Conservation (phyloP, 441 rosid species). For the Syzygium syzygioides region DNA sequence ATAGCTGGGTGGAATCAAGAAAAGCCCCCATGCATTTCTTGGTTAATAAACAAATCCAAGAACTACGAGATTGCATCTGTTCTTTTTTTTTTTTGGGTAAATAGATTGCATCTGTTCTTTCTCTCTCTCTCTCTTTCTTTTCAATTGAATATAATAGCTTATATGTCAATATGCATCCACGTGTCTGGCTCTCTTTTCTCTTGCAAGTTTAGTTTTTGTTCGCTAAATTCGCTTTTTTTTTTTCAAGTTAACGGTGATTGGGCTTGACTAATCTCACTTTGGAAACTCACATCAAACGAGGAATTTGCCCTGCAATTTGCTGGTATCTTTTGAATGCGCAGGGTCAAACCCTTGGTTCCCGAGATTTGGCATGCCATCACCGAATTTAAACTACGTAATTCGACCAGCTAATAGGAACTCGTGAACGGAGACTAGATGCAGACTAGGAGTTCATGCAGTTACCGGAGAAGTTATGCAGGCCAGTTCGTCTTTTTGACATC, state of each 20-base stretch:
- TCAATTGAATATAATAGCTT: neutral
- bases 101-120: too few species aligned
- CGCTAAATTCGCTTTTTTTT: neutral
- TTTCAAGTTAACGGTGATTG: neutral
- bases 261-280: neutral
- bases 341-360: neutral
- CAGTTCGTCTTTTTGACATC: neutral
- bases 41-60: neutral
- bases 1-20: neutral
- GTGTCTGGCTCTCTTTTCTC: slow-evolving; percentile 23
- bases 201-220: neutral
- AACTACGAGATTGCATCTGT: slow-evolving; percentile 12
- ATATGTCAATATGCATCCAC: neutral
- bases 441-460: neutral
- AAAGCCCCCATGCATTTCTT: neutral
- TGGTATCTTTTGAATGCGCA: neutral
- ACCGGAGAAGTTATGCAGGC: neutral
- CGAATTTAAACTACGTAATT: neutral
- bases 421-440: neutral
- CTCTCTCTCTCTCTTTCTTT: neutral
- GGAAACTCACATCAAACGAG: neutral
- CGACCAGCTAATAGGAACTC: neutral
- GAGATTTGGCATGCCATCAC: neutral
- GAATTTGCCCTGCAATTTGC: neutral
- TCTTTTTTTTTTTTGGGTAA: too few species aligned